Evolutionary conservation across 2,329 filamentous ascomycete genomes (phyloP), one percentile per base, ranked within the genome.

Genomic region (Coleophoma crateriformis): DNA sequence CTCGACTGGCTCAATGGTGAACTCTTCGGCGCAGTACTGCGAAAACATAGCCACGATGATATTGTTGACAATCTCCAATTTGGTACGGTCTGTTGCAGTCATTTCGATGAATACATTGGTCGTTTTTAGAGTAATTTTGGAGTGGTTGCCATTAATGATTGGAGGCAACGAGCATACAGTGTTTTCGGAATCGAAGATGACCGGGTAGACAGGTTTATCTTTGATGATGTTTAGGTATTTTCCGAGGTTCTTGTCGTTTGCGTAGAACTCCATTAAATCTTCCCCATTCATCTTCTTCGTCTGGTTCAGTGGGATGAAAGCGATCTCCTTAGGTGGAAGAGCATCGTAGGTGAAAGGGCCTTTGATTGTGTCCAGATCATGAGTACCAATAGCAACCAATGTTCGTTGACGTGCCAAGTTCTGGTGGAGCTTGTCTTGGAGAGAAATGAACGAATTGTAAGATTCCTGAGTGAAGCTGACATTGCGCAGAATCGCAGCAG

Each of bases 11-110:
- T 99, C 94, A 59, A 99, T 83, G 46, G 90, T 94, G 80, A 94
- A 96, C 22, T 84, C 82, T 64, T 96, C 89, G 17, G 81, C 78
- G 64, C 88, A 91, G 72, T 97, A 96, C 64, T 85, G 80, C 42
- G 88, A 95, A 78, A 99, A 99, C 92, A 99, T 99, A 63, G 92
- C 83, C 39, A 96, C 88, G 68, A 99, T 85, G 65, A 96, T 96
- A 68, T 95, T 90, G 71, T 87, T 89, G 53, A 96, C 92, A 57
- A 99, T 89, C 60, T 96, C 91, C 41, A 97, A 80, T 75, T 99
- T 99, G 27, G 95, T 99, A 66, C 87, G 85, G 67, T 99, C 94
- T 38, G 90, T 92, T 38, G 91, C 95, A 7, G 94, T 99, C 62
- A 96, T 90, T 71, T 99, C 94, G 67, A 99, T 95, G 70, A 99